Base-by-base conservation (phyloP, 225 moss, liverwort and hornwort genomes). In the Marchantia paleacea region DNA sequence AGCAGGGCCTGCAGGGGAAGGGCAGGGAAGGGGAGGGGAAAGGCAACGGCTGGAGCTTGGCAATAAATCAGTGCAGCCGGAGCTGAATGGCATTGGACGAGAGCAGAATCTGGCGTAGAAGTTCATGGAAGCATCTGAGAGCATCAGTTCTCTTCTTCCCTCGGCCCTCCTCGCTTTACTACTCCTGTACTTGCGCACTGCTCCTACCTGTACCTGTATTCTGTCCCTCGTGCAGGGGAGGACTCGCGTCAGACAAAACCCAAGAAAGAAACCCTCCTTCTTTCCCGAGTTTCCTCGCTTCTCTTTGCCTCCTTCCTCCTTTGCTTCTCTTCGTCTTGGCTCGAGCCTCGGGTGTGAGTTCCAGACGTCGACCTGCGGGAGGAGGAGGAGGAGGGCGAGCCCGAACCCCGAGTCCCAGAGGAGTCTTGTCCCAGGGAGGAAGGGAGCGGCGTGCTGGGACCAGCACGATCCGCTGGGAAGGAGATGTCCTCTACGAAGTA, bases 41-140 rank as follows among this genome's bases (percentile, higher is more conserved):
- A 47, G 31, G n/a, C 48, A 50, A 7, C 18, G 19, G 70, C 3
- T 50, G 20, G 19, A 12, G 72, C 18, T 69, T 19, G 69, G 29
- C 18, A 62, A 47, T 69, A 48, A 66, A 22, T 72, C 72, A 52
- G 66, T 24, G 70, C 31, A 70, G 70, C 48, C 16, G 29, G 28
- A 55, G 25, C 25, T 55, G 25, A 29, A n/a, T 25, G 73, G n/a
- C 15, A 74, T 74, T 76, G 30, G 75, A 20, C 29, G 39, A 22
- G 12, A 60, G 22, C 58, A 47, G 75, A 76, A 76, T 76, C 75
- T 76, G 31, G 75, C 16, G 75, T 58, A 76, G 75, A 76, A 76
- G 75, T 76, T 60, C 58, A 76, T 76, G 75, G 75, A 76, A 76
- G 75, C 74, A 74, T 74, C 74, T 74, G 12, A 51, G 74, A 18